Evolutionary conservation across 352 stramenopile species (phyloP), one percentile per base, ranked within the genome.

Genomic region (Pythium rishiriense): DNA sequence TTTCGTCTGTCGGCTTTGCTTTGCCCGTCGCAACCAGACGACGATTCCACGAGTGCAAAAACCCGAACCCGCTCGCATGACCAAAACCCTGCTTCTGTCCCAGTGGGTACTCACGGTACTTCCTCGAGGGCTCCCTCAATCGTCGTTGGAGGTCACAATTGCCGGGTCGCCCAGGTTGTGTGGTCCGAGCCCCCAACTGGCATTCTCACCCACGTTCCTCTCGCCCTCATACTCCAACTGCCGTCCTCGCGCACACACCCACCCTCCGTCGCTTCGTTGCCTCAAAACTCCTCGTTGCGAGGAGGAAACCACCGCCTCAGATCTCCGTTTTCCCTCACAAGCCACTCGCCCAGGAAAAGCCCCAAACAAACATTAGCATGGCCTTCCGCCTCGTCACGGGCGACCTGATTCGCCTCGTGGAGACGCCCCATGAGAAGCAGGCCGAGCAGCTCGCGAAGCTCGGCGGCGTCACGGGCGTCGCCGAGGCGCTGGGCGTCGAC

Each of bases 391-490:
- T 54, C 25, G 48, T 54, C 48, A 54, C 53, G 39, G 53, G 37
- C 53, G 83, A 91, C 66, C 60, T 91, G 31, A 90, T 91, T 47
- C 72, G 74, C 17, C 78, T 91, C 33, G 83, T 91, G 39, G 78
- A 91, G 61, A 90, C 81, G n/a, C 68, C 75, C 43, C 77, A 81
- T 41, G 83, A 91, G 57, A 58, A 79, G 14, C 75, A 85, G 49
- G 75, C 73, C 2, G 74, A 76, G 25, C 72, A 88, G 45, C 69
- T 91, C 10, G 73, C 68, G 48, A 75, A 72, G 43, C 70, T 85
- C 15, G 83, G 79, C 14, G 77, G 81, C 33, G 77, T 91, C 61
- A 73, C 66, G 25, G 83, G 83, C 15, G 77, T 91, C 47, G 80
- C 83, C 9, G 41, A 66, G 4, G 58, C 75, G 10, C 54, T 91